Percentiles rank a stretch among this genome's conserved stretches.
phyloP scores from a whole-genome alignment of 116 monocot genomes.

The Iris pallida region DNA sequence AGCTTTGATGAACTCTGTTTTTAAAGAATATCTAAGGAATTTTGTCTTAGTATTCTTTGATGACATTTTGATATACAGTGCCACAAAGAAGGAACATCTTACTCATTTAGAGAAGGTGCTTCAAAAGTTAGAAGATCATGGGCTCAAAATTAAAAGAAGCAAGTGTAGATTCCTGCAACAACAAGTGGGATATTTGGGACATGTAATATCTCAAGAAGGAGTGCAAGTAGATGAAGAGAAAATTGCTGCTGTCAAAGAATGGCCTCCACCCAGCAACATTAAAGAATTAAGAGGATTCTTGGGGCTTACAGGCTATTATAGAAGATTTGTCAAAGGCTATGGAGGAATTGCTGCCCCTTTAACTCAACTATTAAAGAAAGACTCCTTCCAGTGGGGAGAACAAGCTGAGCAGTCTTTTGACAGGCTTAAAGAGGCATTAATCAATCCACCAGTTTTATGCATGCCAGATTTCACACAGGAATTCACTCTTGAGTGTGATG shows the following conservation, averaged over 20 bases:
- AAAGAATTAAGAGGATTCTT: slow-evolving; percentile 17
- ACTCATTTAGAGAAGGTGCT: neutral
- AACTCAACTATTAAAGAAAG: too few relatives aligned
- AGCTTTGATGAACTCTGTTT: neutral
- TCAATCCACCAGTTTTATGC: too few relatives aligned
- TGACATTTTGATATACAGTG: neutral
- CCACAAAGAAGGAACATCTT: neutral
- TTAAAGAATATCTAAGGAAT: neutral
- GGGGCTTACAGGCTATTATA: slow-evolving; percentile 8
- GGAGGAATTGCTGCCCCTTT: neutral
- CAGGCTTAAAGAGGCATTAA: too few relatives aligned
- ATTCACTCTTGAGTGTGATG: too few relatives aligned
- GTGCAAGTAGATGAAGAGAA: slow-evolving; percentile 2
- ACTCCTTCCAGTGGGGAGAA: too few relatives aligned
- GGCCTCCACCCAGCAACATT: neutral
- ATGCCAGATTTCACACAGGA: too few relatives aligned
- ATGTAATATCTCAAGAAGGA: neutral
- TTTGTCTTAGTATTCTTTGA: slow-evolving; percentile 5
- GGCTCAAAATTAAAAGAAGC: neutral
- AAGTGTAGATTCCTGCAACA: neutral
- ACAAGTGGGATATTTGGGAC: slow-evolving; percentile 3
- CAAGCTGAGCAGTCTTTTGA: too few relatives aligned
- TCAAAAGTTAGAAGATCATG: neutral
- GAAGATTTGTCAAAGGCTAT: neutral
- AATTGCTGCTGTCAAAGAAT: neutral